Percentiles rank a stretch among this genome's conserved stretches.
Conservation (phyloP, 164 flowering plant species). For the Dillenia suffruticosa region DNA sequence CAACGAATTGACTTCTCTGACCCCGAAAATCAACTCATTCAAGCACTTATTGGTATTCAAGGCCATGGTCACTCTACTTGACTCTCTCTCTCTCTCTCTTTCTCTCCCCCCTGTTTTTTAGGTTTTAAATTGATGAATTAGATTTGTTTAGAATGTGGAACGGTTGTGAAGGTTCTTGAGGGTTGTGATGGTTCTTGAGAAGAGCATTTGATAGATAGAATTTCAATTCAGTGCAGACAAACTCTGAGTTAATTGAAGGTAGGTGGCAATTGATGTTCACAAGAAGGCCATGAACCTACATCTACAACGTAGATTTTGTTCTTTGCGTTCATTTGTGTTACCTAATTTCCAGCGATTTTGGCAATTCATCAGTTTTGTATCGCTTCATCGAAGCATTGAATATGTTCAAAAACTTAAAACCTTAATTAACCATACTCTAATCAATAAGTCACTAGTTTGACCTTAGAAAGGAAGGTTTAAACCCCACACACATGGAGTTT, state of each 20-base stretch:
- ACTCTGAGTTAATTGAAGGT: slow-evolving; percentile 84
- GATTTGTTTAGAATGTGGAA: slow-evolving; percentile 62
- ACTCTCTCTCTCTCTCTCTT: neutral
- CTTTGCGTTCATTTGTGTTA: neutral
- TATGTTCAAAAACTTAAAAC: neutral
- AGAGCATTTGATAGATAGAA: neutral
- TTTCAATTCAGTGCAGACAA: slow-evolving; percentile 47
- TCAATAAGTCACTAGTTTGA: neutral
- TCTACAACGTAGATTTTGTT: slow-evolving; percentile 81
- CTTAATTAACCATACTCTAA: neutral
- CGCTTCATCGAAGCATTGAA: neutral
- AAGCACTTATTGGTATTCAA: slow-evolving; percentile 81
- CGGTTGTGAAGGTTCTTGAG: too few species aligned
- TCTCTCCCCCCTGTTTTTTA: neutral
- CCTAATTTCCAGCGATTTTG: neutral
- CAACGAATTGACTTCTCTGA: slow-evolving; percentile 34
- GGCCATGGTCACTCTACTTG: slow-evolving; percentile 84
- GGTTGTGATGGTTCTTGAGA: slow-evolving; percentile 56
- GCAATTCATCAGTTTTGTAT: neutral
- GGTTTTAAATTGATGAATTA: slow-evolving; percentile 2
- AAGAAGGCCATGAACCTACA: slow-evolving; percentile 94
- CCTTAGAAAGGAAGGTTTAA: too few species aligned
- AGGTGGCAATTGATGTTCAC: slow-evolving; percentile 91
- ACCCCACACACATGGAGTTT: too few species aligned
- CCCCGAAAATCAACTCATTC: slow-evolving; percentile 53